These are phyloP conservation scores for Trichoderma citrinoviride DNA, from an alignment of 2,329 filamentous ascomycete genomes.

Conservation along the genomic window DNA sequence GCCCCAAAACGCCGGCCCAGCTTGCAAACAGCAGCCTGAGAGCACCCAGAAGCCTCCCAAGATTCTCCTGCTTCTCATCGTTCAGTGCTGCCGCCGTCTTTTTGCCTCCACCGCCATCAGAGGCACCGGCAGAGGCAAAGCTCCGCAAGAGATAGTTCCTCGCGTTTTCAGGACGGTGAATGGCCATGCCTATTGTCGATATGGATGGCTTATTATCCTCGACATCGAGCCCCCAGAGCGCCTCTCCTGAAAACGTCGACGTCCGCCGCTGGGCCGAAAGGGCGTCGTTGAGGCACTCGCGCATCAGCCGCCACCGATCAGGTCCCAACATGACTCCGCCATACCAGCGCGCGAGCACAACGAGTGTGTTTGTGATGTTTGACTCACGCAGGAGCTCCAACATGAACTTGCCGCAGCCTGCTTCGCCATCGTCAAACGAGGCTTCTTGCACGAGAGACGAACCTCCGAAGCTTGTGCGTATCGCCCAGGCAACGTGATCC, in stretches of 20 bases:
- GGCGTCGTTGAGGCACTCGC: conserved; percentile 53
- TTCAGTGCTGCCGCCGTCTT: conserved; percentile 51
- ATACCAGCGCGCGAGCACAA: conserved; percentile 62
- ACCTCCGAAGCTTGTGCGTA: conserved; percentile 36
- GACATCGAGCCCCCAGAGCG: conserved; percentile 60
- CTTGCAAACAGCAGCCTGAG: conserved; percentile 70
- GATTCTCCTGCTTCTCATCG: conserved; percentile 65
- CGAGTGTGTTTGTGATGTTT: conserved; percentile 50
- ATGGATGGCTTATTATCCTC: conserved; percentile 47
- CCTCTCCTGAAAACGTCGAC: conserved; percentile 44
- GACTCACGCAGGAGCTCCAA: conserved; percentile 53
- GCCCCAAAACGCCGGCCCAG: conserved; percentile 64
- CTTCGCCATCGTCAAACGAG: conserved; percentile 61
- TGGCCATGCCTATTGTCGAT: conserved; percentile 58
- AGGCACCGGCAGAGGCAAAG: conserved; percentile 48
- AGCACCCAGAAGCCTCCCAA: conserved; percentile 67
- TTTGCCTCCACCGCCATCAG: conserved; percentile 38
- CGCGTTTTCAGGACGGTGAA: conserved; percentile 71
- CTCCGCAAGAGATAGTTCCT: conserved; percentile 56
- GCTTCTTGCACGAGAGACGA: conserved; percentile 47
- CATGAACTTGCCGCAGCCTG: conserved; percentile 56
- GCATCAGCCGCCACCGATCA: conserved; percentile 62
- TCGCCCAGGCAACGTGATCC: conserved; percentile 58
- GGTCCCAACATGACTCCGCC: conserved; percentile 60
- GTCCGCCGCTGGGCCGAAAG: conserved; percentile 48